Conservation (phyloP, 2,329 filamentous ascomycete species). For the Xylaria sp. region DNA sequence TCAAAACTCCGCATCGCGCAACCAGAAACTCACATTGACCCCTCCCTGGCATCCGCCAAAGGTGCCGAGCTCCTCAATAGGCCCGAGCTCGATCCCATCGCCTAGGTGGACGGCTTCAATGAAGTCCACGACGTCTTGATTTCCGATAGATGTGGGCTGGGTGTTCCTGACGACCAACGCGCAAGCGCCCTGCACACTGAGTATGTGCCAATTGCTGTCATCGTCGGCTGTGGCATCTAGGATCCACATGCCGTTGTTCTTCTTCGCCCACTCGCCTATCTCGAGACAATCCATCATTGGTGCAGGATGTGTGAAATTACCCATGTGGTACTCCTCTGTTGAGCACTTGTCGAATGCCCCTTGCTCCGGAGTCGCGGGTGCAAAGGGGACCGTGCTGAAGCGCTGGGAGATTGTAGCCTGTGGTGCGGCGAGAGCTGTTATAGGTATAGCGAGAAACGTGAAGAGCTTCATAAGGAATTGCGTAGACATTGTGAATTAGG, state of each 20-base stretch:
- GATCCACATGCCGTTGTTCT: conserved; percentile 33
- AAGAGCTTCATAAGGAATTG: conserved; percentile 25
- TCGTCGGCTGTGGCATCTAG: conserved; percentile 23
- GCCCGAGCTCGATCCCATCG: conserved; percentile 13
- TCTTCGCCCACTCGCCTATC: conserved; percentile 31
- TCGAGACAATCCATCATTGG: conserved; percentile 32
- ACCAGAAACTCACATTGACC: conserved; percentile 35
- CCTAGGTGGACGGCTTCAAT: conserved; percentile 27
- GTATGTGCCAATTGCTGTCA: conserved; percentile 31
- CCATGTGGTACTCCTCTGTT: conserved; percentile 11
- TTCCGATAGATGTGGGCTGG: conserved; percentile 32
- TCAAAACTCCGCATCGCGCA: conserved; percentile 26
- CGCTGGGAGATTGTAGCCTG: neutral
- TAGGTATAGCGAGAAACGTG: conserved; percentile 21
- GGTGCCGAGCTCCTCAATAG: conserved; percentile 30
- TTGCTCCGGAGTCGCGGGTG: conserved; percentile 10
- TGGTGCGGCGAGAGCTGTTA: conserved; percentile 25
- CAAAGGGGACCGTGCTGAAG: conserved; percentile 17
- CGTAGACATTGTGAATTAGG: neutral
- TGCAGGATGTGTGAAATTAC: conserved; percentile 17
- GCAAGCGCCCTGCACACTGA: conserved; percentile 27
- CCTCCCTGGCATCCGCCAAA: conserved; percentile 26
- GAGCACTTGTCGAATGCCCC: conserved; percentile 11
- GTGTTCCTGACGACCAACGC: conserved; percentile 32
- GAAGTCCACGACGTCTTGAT: conserved; percentile 33